Base-by-base conservation (phyloP, 176 grass and related monocot species). In the Ensete ventricosum region DNA sequence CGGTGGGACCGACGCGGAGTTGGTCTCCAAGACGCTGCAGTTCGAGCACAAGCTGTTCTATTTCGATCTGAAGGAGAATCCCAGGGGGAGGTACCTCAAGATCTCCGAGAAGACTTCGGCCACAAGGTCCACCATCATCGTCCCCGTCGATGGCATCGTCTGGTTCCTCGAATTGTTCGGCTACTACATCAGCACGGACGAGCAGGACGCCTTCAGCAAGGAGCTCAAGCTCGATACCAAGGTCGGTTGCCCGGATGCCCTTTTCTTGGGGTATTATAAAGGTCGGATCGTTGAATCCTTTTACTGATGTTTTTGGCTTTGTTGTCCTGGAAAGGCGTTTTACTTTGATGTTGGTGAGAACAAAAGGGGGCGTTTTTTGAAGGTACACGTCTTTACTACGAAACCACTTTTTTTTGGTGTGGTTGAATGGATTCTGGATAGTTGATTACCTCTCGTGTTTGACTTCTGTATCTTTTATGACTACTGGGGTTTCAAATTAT, bases 31-130 rank as follows among this genome's bases (percentile, higher is more conserved):
- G 90, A 98, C 90, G 82, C 82, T 98, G 77, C 86, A 98, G 85
- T 98, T 98, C 80, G 94, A 98, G 77, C 94, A 93, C 84, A 98
- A 98, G 82, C 76, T 98, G n/a, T 98, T 93, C 90, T 98, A 98
- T 75, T 98, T 98, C 84, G 94, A 98, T 85, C 84, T 98, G 64
- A 98, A 98, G 80, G 94, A 98, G 88, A 93, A 98, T 55, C 88
- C 94, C 17, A 68, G 94, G 71, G 34, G 34, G 34, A 43, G 34
- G 34, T 43, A 43, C 34, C 34, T 43, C 34, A 43, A 43, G 34
- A 43, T 43, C 34, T 43, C 34, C 34, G 34, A 43, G 34, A 43
- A 43, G 34, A 43, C 34, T 43, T 43, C 34, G 34, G 34, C 34
- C 34, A 43, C 34, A 43, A 43, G 34, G 75, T 93, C 94, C 67